phyloP scores from a whole-genome alignment of 768 basidiomycete genomes.

The Mycena filopes region DNA sequence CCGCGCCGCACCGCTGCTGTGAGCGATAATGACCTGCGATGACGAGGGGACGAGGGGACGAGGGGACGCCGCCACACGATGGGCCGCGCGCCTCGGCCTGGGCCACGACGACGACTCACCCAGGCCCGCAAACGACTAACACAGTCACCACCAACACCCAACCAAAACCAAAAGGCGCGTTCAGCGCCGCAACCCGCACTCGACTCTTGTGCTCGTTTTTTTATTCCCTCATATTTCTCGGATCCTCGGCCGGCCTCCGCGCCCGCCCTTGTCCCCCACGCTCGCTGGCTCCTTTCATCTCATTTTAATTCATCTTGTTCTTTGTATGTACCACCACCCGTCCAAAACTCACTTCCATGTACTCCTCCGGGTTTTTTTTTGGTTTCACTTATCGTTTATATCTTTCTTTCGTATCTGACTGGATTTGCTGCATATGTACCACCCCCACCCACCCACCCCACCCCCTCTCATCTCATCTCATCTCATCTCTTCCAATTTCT shows the following conservation, averaged over 20 bases:
- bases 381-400: neutral
- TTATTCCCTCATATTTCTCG: slow-evolving; percentile 22
- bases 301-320: too few species aligned
- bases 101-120: too few species aligned
- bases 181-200: too few species aligned
- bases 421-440: slow-evolving; percentile 4
- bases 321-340: neutral
- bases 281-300: neutral
- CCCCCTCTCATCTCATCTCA: neutral
- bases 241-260: slow-evolving; percentile 1
- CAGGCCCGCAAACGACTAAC: too few species aligned
- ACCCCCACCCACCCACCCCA: neutral
- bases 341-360: neutral
- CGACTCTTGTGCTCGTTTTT: neutral
- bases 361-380: neutral
- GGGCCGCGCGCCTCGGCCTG: too few species aligned
- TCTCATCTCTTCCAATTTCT: too few species aligned
- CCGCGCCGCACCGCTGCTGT: too few species aligned
- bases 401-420: neutral
- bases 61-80: too few species aligned
- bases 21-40: too few species aligned
- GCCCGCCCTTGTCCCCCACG: neutral
- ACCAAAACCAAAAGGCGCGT: too few species aligned
- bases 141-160: too few species aligned
- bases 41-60: too few species aligned